Percentiles rank a stretch among this genome's conserved stretches.
Evolutionary conservation across 148 eudicot genomes (phyloP).

Genomic region (Vaccinium vitisidaea): DNA sequence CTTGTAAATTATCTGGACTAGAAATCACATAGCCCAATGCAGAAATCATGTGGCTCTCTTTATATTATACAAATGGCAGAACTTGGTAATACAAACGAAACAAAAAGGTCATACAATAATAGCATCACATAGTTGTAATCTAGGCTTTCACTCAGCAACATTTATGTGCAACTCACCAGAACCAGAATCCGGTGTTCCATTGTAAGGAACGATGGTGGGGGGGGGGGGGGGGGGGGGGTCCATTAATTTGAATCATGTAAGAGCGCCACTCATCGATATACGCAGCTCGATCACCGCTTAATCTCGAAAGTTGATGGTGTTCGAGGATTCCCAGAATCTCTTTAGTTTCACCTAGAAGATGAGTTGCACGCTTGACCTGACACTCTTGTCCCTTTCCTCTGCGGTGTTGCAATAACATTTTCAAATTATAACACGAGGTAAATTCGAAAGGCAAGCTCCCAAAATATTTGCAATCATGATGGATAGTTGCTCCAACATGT

Average conservation of each 20-base stretch:
- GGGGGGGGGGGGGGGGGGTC: too few species aligned
- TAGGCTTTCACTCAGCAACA: not conserved
- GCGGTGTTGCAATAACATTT: not conserved
- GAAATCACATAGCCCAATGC: not conserved
- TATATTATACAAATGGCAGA: not conserved
- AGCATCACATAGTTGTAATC: not conserved
- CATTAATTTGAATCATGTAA: not conserved
- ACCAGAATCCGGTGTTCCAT: not conserved
- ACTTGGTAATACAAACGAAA: not conserved
- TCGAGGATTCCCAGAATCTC: not conserved
- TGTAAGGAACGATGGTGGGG: not conserved
- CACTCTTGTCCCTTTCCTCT: constrained; percentile 11
- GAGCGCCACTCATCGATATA: constrained; percentile 29
- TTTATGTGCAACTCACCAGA: constrained; percentile 7
- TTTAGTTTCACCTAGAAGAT: constrained; percentile 4
- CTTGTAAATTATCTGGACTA: too few species aligned
- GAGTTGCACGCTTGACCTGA: not conserved
- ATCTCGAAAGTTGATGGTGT: not conserved
- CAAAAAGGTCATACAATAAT: not conserved
- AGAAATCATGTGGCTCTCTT: not conserved
- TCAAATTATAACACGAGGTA: not conserved
- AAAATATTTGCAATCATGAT: not conserved
- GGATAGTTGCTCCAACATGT: constrained; percentile 11
- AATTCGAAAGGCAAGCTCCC: constrained; percentile 14
- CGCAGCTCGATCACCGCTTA: not conserved